A percentile compares a stretch with the other conserved stretches of the same genome.
Conservation (phyloP, 306 rosid species). For the Ammopiptanthus mongolicus region DNA sequence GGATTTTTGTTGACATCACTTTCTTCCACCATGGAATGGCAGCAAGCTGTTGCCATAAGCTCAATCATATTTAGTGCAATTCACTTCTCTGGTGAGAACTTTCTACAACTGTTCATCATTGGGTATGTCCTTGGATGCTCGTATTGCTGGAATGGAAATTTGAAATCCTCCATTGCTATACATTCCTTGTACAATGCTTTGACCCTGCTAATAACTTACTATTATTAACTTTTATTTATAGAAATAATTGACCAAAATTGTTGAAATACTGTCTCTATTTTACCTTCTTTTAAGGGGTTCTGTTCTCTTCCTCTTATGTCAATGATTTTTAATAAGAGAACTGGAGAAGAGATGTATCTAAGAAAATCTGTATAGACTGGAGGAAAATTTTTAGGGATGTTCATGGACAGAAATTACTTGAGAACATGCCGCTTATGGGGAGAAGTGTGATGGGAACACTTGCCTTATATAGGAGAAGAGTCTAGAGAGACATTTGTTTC, state of each 20-base stretch:
- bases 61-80: conserved; percentile 64
- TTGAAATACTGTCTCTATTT: not conserved
- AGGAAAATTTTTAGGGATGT: no score
- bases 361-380: no score
- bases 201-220: conserved; percentile 43
- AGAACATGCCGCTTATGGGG: no score
- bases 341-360: no score
- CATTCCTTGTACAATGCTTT: conserved; percentile 81
- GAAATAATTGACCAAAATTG: not conserved
- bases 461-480: no score
- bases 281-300: not conserved
- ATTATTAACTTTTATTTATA: conserved; percentile 22
- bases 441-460: no score
- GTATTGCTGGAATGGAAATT: conserved; percentile 71
- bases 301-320: not conserved
- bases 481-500: no score
- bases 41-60: conserved; percentile 58
- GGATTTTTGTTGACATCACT: conserved; percentile 72
- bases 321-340: not conserved
- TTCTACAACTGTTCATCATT: conserved; percentile 60
- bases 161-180: conserved; percentile 50
- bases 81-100: conserved; percentile 71
- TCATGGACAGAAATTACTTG: no score
- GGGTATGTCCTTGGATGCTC: conserved; percentile 77
- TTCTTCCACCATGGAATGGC: conserved; percentile 64